These are phyloP conservation scores for Lindgomyces ingoldianus DNA, from an alignment of 495 filamentous ascomycete genomes.

Conservation along the genomic window DNA sequence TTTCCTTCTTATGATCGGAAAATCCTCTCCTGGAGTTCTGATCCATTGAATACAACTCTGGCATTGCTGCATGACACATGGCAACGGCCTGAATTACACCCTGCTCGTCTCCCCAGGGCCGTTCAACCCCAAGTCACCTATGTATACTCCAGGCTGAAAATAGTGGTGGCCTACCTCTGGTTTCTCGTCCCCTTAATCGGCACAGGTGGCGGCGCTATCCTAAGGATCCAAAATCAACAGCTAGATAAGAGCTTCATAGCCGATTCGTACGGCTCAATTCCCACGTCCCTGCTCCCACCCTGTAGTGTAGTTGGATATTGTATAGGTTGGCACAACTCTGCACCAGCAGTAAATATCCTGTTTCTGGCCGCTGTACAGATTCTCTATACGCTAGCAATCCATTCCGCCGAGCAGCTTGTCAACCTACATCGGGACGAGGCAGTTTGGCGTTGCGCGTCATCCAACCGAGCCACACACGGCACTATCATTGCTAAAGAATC, in stretches of 20 bases:
- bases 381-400: conserved; percentile 47
- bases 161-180: background rate
- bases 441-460: conserved; percentile 43
- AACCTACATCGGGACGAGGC: conserved; percentile 52
- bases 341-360: conserved; percentile 37
- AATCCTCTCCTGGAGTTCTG: conserved; percentile 41
- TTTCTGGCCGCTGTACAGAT: conserved; percentile 38
- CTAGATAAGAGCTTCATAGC: too few species aligned
- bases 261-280: too few species aligned
- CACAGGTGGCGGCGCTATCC: background rate
- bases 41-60: conserved; percentile 39
- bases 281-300: too few species aligned
- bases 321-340: background rate
- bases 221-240: background rate
- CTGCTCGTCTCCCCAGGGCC: background rate
- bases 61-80: conserved; percentile 10
- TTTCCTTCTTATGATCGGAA: conserved; percentile 31
- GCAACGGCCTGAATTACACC: background rate
- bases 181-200: background rate
- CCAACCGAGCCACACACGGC: background rate
- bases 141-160: background rate
- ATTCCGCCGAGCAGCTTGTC: conserved; percentile 51
- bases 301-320: too few species aligned
- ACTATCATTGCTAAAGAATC: conserved; percentile 28
- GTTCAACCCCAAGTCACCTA: background rate